Conservation (phyloP, 2,329 filamentous ascomycete genomes). For the Mycosphaerella sp. region DNA sequence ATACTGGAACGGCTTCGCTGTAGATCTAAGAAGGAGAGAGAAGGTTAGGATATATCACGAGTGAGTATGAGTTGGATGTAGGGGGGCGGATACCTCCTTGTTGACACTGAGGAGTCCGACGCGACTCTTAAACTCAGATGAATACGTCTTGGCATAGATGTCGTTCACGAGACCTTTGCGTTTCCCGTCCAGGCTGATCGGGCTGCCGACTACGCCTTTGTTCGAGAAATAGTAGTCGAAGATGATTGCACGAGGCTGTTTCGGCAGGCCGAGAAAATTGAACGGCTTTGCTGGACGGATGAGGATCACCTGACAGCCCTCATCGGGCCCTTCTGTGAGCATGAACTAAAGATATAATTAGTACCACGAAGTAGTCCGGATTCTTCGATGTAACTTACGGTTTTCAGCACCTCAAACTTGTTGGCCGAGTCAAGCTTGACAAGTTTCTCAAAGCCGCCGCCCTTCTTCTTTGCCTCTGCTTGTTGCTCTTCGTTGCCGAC, state of each 20-base stretch:
- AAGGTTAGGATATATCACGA: background rate
- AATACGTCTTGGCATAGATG: slow-evolving; percentile 31
- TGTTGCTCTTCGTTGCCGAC: slow-evolving; percentile 22
- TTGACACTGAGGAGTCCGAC: slow-evolving; percentile 30
- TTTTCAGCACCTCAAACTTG: slow-evolving; percentile 31
- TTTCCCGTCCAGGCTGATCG: slow-evolving; percentile 31
- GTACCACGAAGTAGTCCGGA: slow-evolving; percentile 1
- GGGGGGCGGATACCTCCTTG: slow-evolving; percentile 26
- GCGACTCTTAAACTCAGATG: slow-evolving; percentile 29
- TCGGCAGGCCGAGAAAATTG: slow-evolving; percentile 29
- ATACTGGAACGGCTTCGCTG: slow-evolving; percentile 26
- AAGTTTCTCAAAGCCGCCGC: slow-evolving; percentile 23
- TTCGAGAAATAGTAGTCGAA: slow-evolving; percentile 30
- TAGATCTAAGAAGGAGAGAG: slow-evolving; percentile 22
- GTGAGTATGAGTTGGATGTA: background rate
- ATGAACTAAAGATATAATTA: slow-evolving; percentile 18
- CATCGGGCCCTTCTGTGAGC: slow-evolving; percentile 29
- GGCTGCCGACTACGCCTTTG: slow-evolving; percentile 21
- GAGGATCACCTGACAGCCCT: slow-evolving; percentile 33
- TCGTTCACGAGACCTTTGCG: slow-evolving; percentile 22
- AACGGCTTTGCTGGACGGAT: slow-evolving; percentile 33
- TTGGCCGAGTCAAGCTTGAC: slow-evolving; percentile 30
- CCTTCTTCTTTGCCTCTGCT: slow-evolving; percentile 20
- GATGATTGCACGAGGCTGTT: slow-evolving; percentile 28
- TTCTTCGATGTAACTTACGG: slow-evolving; percentile 22